These are phyloP conservation scores for Monosporascus sp. DNA, from an alignment of 2,329 filamentous ascomycete genomes.

Conservation along the genomic window DNA sequence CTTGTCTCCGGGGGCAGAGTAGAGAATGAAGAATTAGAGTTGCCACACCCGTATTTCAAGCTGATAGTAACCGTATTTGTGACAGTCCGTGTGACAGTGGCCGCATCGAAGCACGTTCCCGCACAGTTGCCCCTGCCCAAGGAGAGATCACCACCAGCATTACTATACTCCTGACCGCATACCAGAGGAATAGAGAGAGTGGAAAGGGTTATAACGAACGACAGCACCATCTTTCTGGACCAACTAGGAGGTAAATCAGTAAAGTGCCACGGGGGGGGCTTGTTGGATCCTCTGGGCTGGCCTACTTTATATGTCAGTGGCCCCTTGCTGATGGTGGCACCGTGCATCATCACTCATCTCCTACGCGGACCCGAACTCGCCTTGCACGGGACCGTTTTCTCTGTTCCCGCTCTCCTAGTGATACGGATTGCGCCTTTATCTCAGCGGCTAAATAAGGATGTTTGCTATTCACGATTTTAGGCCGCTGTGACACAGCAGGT, in stretches of 20 bases:
- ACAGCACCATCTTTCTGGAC: background rate
- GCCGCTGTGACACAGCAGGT: background rate
- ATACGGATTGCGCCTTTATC: background rate
- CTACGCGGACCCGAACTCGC: background rate
- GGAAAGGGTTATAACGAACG: background rate
- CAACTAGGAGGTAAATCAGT: background rate
- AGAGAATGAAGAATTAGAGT: background rate
- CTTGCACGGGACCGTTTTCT: background rate
- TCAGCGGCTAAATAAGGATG: background rate
- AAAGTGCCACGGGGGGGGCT: background rate
- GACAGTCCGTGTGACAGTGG: background rate
- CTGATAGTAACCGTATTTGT: background rate
- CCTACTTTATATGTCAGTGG: background rate
- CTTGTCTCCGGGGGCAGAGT: background rate
- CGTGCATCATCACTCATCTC: background rate
- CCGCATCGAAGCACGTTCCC: background rate
- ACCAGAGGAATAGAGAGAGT: background rate
- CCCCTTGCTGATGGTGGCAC: background rate
- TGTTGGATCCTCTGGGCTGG: background rate
- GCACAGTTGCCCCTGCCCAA: background rate
- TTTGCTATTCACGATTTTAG: background rate
- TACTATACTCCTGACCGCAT: background rate
- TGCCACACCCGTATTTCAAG: background rate
- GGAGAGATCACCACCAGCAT: no score
- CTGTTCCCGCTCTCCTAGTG: background rate